Evolutionary conservation across 169 alveolate genomes (phyloP).

Genomic region (Eimeria acervulina): DNA sequence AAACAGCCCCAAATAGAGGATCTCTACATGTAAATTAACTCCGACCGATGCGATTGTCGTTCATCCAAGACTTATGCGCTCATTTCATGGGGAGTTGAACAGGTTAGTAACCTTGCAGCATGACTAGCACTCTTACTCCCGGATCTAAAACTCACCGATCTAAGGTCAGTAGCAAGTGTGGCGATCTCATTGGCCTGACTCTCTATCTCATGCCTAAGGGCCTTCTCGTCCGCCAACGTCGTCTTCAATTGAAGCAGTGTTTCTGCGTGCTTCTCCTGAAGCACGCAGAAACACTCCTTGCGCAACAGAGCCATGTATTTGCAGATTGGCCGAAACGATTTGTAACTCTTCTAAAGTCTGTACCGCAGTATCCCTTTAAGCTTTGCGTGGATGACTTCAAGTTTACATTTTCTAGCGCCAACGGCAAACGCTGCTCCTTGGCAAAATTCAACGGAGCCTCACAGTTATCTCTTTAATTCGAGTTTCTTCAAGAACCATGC

Average conservation of each 20-base stretch:
- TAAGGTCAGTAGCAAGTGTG: constrained; percentile 47
- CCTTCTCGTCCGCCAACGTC: constrained; percentile 47
- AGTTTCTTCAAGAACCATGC: constrained; percentile 17
- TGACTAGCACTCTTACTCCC: neutral
- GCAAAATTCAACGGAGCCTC: neutral
- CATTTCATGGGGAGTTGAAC: neutral
- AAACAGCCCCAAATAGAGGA: neutral
- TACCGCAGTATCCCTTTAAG: neutral
- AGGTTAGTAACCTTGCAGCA: neutral
- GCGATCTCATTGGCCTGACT: constrained; percentile 56
- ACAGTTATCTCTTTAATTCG: constrained; percentile 43
- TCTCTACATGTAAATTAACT: neutral
- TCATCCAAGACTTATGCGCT: neutral
- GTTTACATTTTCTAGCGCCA: neutral
- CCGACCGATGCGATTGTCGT: neutral
- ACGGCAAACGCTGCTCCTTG: neutral
- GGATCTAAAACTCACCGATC: neutral
- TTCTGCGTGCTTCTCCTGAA: constrained; percentile 56
- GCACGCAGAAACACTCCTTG: too few relatives aligned
- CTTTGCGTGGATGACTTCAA: neutral
- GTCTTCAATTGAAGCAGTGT: neutral
- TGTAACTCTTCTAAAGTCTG: neutral
- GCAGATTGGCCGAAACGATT: neutral
- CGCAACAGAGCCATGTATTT: neutral
- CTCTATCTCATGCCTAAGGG: constrained; percentile 65